phyloP scores from a whole-genome alignment of 495 filamentous ascomycete species.

The Penicillium lividum region DNA sequence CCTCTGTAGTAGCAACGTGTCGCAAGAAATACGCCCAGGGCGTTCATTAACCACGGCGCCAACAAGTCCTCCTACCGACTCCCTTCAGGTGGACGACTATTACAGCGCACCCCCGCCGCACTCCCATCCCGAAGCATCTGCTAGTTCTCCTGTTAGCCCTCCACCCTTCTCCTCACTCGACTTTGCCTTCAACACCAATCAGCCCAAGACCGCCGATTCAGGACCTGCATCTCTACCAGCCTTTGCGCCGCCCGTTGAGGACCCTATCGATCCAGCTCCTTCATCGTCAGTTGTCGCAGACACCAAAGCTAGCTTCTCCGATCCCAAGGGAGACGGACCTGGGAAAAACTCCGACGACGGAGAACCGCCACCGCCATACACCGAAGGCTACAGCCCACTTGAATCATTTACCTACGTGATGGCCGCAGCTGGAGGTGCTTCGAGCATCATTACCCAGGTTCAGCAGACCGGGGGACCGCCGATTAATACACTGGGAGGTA shows the following conservation, averaged over 20 bases:
- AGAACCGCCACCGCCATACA: conserved; percentile 94
- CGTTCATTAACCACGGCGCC: conserved; percentile 66
- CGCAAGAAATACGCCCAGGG: conserved; percentile 60
- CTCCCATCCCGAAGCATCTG: conserved; percentile 67
- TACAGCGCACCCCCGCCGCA: conserved; percentile 62
- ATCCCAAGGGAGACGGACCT: conserved; percentile 72
- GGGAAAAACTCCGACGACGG: conserved; percentile 75
- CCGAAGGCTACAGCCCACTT: conserved; percentile 89
- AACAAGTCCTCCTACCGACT: conserved; percentile 49
- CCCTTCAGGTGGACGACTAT: conserved; percentile 49
- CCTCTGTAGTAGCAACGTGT: conserved; percentile 59
- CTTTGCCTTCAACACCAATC: conserved; percentile 47
- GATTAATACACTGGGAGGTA: conserved; percentile 87
- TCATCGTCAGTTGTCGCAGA: conserved; percentile 65
- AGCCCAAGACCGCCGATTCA: conserved; percentile 54
- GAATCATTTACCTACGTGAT: conserved; percentile 95
- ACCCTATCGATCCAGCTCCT: conserved; percentile 47
- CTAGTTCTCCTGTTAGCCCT: conserved; percentile 53
- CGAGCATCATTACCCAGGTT: conserved; percentile 99
- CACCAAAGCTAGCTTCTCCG: conserved; percentile 77
- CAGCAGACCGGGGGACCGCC: conserved; percentile 84
- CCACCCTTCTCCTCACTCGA: conserved; percentile 69
- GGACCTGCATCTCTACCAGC: conserved; percentile 61
- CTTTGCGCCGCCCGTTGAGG: conserved; percentile 48
- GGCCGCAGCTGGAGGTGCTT: conserved; percentile 92